Base-by-base conservation (phyloP, 2,329 filamentous ascomycete genomes). In the Paraconiothyrium brasiliense region DNA sequence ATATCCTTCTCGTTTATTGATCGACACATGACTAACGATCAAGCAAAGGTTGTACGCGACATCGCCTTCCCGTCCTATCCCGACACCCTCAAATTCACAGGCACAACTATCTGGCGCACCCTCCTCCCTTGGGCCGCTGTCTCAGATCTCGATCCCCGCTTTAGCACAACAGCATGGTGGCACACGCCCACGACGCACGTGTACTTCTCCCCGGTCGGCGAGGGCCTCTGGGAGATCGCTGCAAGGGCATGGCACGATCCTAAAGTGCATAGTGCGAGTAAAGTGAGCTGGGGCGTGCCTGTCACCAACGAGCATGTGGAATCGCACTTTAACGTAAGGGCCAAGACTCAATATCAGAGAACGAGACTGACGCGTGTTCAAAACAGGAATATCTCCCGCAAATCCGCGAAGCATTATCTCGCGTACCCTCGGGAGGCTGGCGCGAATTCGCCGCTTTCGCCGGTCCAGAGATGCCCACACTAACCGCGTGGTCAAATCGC, bases 371-470 rank as follows among this genome's bases (percentile, higher is more conserved):
- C 7, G 34, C n/a, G 39, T 27, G 65, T 1, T 1, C 2, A 9
- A 1, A 43, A 14, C 8, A 82, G 80, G 76, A 80, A 1, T 83
- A 81, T 59, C 74, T 83, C 14, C 75, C 80, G 0, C 68, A 78
- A 47, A 76, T 84, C 8, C 73, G 71, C 50, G 76, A 81, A 59
- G 77, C 79, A 0, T 71, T 84, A 1, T 59, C 67, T 0, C 67
- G 70, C 20, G 81, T 83, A 0, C 75, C 78, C 0, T 66, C 77
- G 60, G 75, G 78, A 1, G 63, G 67, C 20, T 84, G 83, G 83
- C 78, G 78, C 27, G 82, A 84, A 54, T 84, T 84, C 44, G 79
- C 82, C 4, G 79, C 82, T 0, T 84, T 84, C 57, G 78, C 83
- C 0, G 83, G 83, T 0, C 82, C 82, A 1, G 78, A 82, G 39